A percentile compares a stretch with the other conserved stretches of the same genome.
These are phyloP conservation scores for Aspergillus pseudoviridinutans DNA, from an alignment of 2,329 filamentous ascomycete species.

Conservation along the genomic window DNA sequence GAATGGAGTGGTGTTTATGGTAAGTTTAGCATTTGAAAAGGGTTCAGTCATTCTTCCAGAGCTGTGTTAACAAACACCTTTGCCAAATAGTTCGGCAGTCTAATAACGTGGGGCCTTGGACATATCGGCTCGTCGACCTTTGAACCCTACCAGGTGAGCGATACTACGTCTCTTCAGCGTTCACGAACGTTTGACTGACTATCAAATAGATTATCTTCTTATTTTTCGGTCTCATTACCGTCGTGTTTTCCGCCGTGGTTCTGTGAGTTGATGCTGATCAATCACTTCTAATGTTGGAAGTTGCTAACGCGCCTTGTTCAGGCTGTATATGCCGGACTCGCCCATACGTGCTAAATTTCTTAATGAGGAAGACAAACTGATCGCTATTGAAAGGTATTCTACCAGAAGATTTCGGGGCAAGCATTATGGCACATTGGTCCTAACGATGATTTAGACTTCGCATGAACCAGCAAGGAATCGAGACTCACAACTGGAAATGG, in stretches of 20 bases:
- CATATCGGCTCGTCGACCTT: constrained; percentile 45
- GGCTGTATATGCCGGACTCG: constrained; percentile 59
- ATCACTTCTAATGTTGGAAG: not conserved
- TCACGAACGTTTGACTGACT: not conserved
- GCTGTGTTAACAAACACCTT: not conserved
- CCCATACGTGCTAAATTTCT: constrained; percentile 59
- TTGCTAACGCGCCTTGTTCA: constrained; percentile 3
- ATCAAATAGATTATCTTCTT: constrained; percentile 27
- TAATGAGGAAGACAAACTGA: constrained; percentile 51
- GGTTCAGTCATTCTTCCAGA: not conserved
- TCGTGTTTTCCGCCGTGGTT: constrained; percentile 50
- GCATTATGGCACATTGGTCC: not conserved
- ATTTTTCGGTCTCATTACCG: constrained; percentile 47
- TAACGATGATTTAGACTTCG: constrained; percentile 34
- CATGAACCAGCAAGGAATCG: constrained; percentile 47
- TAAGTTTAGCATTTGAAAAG: constrained; percentile 18
- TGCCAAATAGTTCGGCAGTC: constrained; percentile 41
- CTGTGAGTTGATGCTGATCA: constrained; percentile 29
- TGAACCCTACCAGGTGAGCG: constrained; percentile 48
- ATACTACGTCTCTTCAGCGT: not conserved
- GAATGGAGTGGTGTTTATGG: constrained; percentile 54
- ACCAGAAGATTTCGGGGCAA: not conserved
- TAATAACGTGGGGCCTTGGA: constrained; percentile 52
- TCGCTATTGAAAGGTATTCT: constrained; percentile 52
- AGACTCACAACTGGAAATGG: constrained; percentile 48